Percentiles rank a stretch among this genome's conserved stretches.
phyloP scores from a whole-genome alignment of 176 grass and related monocot species.

The Juncus inflexus region DNA sequence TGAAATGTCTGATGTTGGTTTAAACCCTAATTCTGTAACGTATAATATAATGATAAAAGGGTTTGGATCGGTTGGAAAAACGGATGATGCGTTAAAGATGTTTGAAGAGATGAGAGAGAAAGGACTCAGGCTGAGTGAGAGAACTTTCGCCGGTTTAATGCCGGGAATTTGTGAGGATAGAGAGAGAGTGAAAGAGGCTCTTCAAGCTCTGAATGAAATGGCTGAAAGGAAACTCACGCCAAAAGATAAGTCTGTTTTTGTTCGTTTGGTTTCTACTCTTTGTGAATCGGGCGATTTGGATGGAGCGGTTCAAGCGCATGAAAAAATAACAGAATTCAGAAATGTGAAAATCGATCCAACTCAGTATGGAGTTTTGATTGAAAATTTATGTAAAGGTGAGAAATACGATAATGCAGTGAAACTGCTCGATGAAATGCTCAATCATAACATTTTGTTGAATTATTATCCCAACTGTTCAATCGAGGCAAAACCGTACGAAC shows the following conservation, averaged over 20 bases:
- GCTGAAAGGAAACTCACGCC: slow-evolving; percentile 56
- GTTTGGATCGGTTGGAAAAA: slow-evolving; percentile 42
- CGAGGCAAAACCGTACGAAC: slow-evolving; percentile 54
- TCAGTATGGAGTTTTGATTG: slow-evolving; percentile 74
- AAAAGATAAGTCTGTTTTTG: slow-evolving; percentile 78
- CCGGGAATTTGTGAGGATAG: slow-evolving; percentile 80
- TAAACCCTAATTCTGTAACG: slow-evolving; percentile 46
- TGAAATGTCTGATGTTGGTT: slow-evolving; percentile 44
- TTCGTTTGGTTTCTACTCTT: slow-evolving; percentile 59
- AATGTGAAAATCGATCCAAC: slow-evolving; percentile 48
- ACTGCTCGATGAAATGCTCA: slow-evolving; percentile 75
- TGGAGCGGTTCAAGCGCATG: slow-evolving; percentile 70
- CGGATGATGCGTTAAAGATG: slow-evolving; percentile 49
- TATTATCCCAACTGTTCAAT: slow-evolving; percentile 52
- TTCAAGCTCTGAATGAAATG: slow-evolving; percentile 61
- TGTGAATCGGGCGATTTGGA: slow-evolving; percentile 69
- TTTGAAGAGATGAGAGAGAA: slow-evolving; percentile 71
- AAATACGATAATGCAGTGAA: slow-evolving; percentile 50
- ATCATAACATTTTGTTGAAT: slow-evolving; percentile 57
- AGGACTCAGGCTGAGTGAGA: slow-evolving; percentile 71
- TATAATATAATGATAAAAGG: slow-evolving; percentile 98
- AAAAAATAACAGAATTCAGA: slow-evolving; percentile 59
- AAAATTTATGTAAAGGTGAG: slow-evolving; percentile 57
- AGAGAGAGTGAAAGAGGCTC: slow-evolving; percentile 45
- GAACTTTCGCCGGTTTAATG: slow-evolving; percentile 84